Percentiles rank a stretch among this genome's conserved stretches.
Conservation (phyloP, 176 grass and related monocot genomes). For the Carex littledalei region DNA sequence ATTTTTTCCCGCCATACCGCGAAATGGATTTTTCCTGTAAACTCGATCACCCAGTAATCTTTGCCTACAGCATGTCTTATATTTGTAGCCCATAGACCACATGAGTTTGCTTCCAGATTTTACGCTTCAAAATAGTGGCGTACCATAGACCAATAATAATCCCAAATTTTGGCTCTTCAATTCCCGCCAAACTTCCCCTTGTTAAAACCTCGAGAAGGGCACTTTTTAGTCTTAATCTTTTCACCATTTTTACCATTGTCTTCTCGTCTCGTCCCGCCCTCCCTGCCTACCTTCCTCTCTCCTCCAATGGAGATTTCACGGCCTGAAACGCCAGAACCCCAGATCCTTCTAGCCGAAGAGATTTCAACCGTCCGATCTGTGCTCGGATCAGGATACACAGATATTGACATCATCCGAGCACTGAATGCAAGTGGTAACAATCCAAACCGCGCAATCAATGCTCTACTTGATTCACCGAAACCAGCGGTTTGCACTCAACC, state of each 20-base stretch:
- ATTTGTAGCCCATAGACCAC: neutral
- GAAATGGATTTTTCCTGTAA: neutral
- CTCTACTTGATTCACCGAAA: conserved; percentile 47
- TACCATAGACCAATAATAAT: neutral
- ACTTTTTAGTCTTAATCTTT: neutral
- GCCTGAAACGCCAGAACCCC: conserved; percentile 23
- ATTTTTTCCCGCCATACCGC: neutral
- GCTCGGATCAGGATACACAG: conserved; percentile 27
- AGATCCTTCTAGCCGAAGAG: conserved; percentile 47
- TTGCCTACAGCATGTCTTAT: neutral
- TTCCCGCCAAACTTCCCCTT: conserved; percentile 17
- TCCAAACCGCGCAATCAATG: conserved; percentile 52
- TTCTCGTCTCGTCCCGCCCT: neutral
- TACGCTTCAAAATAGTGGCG: neutral
- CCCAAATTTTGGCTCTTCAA: neutral
- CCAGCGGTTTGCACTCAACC: neutral
- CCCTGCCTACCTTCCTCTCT: neutral
- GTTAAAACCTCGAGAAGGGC: neutral
- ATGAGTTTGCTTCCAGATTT: neutral
- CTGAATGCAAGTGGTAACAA: conserved; percentile 52
- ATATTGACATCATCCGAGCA: conserved; percentile 34
- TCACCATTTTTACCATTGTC: neutral
- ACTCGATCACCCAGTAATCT: neutral
- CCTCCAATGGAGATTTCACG: conserved; percentile 10
- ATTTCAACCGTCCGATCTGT: conserved; percentile 46